Percentiles rank a stretch among this genome's conserved stretches.
Evolutionary conservation across 1,284 basidiomycete genomes (phyloP).

Genomic region (Rhodotorula glutinis): DNA sequence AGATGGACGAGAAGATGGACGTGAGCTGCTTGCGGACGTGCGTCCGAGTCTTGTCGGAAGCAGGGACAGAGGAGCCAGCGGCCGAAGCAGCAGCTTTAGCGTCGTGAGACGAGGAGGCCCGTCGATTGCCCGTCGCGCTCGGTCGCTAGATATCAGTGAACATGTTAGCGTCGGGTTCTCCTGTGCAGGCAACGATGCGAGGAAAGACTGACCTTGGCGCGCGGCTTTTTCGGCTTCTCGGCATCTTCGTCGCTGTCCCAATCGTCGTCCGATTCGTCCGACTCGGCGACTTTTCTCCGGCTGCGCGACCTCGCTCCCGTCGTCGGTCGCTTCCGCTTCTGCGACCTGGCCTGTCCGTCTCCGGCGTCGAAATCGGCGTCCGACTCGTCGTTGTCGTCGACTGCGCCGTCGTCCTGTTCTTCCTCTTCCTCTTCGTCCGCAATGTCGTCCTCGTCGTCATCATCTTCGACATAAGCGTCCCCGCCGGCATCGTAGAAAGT

Average conservation of each 20-base stretch:
- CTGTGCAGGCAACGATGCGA: neutral
- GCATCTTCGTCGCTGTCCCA: constrained; percentile 7
- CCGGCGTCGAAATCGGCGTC: constrained; percentile 17
- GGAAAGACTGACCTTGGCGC: constrained; percentile 8
- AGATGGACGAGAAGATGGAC: constrained; percentile 34
- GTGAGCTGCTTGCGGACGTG: constrained; percentile 34
- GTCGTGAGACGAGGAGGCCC: neutral
- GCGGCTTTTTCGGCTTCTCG: constrained; percentile 5
- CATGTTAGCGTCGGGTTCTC: too few species aligned
- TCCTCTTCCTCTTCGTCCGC: constrained; percentile 25
- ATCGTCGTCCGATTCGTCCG: constrained; percentile 22
- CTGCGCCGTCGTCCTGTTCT: constrained; percentile 20
- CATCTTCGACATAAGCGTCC: constrained; percentile 8
- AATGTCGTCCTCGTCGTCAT: constrained; percentile 10
- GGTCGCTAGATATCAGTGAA: neutral
- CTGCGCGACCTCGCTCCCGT: neutral
- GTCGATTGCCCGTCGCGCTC: neutral
- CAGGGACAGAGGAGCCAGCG: constrained; percentile 1
- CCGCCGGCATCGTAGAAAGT: constrained; percentile 2
- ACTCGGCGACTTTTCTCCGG: constrained; percentile 2
- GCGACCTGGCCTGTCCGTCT: neutral
- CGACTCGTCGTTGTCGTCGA: constrained; percentile 7
- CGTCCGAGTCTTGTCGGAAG: constrained; percentile 33
- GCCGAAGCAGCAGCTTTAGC: neutral
- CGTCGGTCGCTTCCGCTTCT: neutral